Base-by-base conservation (phyloP, 83 land plant species). In the Diphasiastrum complanatum region DNA sequence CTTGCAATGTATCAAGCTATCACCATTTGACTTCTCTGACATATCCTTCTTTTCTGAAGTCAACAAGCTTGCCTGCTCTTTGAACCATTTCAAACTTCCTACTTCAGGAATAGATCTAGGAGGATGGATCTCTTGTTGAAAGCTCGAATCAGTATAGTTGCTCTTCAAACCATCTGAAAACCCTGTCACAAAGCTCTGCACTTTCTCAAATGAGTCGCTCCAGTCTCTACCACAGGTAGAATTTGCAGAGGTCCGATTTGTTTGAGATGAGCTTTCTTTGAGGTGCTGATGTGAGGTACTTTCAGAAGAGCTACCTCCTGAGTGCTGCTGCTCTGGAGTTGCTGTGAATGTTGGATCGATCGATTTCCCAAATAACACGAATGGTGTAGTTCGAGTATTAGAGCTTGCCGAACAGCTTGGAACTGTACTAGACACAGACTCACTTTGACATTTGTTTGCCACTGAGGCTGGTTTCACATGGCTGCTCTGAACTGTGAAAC, bases 331-430 rank as follows among this genome's bases (percentile, higher is more conserved):
- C 53, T 67, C 61, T 30, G 37, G 68, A n/a, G n/a, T 50, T 24
- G 25, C 77, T 77, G 0, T 77, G 68, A 19, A 75, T 68, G n/a
- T n/a, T n/a, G n/a, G n/a, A n/a, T n/a, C n/a, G 47, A 89, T 89
- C 0, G 78, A 70, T 48, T 89, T 67, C 29, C 96, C 96, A 68
- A 89, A 89, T 34, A 89, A 67, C 61, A 89, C 4, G 45, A 89
- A 74, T 29, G 69, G 52, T 5, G 78, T 61, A 19, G 51, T 56
- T 65, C 41, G 67, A 34, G 41, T 49, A 28, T 31, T 47, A 18
- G 74, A 57, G 54, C 47, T 68, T 37, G 45, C 55, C 24, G 78
- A 14, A 66, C 75, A 77, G 19, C 29, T 47, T n/a, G 63, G 40
- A 35, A 65, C 47, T 28, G 63, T 53, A 48, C 58, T 67, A 63